phyloP scores from a whole-genome alignment of 352 stramenopile species.

The Thalassiosira livingstoniorum region DNA sequence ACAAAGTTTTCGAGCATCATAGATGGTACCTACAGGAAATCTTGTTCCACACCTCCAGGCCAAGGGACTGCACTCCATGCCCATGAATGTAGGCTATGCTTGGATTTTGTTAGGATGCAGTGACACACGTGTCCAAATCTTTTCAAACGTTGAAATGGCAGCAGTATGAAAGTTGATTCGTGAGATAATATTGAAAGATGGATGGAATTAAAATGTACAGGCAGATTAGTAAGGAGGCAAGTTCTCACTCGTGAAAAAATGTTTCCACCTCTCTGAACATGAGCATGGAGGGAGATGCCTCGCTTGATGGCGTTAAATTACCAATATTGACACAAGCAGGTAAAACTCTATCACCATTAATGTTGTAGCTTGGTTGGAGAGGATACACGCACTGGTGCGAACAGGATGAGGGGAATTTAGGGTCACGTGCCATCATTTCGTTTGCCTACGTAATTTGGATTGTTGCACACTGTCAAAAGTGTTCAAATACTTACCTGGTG shows the following conservation, averaged over 20 bases:
- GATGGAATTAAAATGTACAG: not conserved
- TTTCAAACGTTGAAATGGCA: too few species aligned
- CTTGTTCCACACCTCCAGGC: slow-evolving; percentile 50
- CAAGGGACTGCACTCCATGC: slow-evolving; percentile 49
- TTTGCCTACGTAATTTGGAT: too few species aligned
- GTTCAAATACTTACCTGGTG: too few species aligned
- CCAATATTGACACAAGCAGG: slow-evolving; percentile 49
- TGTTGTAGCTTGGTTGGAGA: slow-evolving; percentile 29
- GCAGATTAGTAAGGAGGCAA: not conserved
- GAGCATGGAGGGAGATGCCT: slow-evolving; percentile 25
- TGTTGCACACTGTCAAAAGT: too few species aligned
- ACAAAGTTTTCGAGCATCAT: slow-evolving; percentile 58
- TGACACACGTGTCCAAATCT: slow-evolving; percentile 50
- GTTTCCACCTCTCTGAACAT: slow-evolving; percentile 55
- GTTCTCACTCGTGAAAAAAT: slow-evolving; percentile 41
- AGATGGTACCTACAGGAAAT: slow-evolving; percentile 49
- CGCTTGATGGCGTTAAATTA: slow-evolving; percentile 27
- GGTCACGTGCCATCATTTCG: too few species aligned
- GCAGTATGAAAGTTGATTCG: too few species aligned
- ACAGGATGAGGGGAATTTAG: too few species aligned
- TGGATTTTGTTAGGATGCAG: slow-evolving; percentile 35
- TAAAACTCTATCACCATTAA: slow-evolving; percentile 12
- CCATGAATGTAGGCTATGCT: slow-evolving; percentile 41
- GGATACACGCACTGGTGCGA: slow-evolving; percentile 52
- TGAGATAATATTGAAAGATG: too few species aligned